Evolutionary conservation across 192 early-diverging fungal genomes (phyloP).

Genomic region (Linderina pennispora): DNA sequence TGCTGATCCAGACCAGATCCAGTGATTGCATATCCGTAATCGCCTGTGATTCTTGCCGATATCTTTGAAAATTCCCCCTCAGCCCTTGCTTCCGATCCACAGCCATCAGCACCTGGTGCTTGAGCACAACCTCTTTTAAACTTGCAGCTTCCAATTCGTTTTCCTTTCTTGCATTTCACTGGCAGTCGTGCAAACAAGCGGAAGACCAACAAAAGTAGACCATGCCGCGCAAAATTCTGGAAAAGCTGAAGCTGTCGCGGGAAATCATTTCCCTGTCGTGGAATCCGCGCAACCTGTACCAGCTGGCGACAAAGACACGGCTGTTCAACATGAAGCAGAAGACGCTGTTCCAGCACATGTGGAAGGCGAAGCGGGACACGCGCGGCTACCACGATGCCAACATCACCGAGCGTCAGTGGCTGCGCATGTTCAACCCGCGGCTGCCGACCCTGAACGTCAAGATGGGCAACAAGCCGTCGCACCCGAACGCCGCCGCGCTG

Average conservation of each 20-base stretch:
- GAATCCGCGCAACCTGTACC: conserved; percentile 90
- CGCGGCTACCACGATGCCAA: conserved; percentile 91
- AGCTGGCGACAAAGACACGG: conserved; percentile 54
- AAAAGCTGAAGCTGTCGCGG: conserved; percentile 42
- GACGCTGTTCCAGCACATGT: conserved; percentile 90
- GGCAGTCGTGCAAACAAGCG: too few species aligned
- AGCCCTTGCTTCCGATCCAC: too few species aligned
- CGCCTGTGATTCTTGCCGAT: too few species aligned
- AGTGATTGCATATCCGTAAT: too few species aligned
- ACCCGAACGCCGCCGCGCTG: conserved; percentile 67
- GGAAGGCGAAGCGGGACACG: conserved; percentile 88
- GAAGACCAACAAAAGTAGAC: background rate
- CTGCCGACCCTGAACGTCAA: conserved; percentile 62
- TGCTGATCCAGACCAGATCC: too few species aligned
- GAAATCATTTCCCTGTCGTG: conserved; percentile 90
- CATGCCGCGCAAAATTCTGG: conserved; percentile 40
- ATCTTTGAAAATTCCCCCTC: too few species aligned
- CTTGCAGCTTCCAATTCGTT: too few species aligned
- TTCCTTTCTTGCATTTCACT: too few species aligned
- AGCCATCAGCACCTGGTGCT: too few species aligned
- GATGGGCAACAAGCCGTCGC: conserved; percentile 24
- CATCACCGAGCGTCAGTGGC: conserved; percentile 81
- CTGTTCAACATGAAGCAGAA: conserved; percentile 44
- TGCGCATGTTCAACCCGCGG: conserved; percentile 62
- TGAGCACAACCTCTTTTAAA: too few species aligned